These are phyloP conservation scores for Tolypocladium sp. DNA, from an alignment of 2,329 filamentous ascomycete genomes.

Conservation along the genomic window DNA sequence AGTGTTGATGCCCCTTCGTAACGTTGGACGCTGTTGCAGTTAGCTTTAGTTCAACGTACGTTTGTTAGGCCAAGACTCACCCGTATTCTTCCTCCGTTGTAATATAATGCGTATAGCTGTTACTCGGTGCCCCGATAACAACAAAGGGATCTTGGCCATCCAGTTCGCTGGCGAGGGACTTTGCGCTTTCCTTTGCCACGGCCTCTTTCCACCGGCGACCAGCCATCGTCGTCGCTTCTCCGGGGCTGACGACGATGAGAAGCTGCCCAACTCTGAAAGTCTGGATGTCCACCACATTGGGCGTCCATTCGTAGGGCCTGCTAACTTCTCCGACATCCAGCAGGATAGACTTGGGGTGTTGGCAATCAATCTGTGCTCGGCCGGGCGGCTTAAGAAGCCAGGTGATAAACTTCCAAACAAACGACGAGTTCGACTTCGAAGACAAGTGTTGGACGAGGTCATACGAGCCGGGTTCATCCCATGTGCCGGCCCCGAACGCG, in stretches of 20 bases:
- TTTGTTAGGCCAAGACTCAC: slow-evolving; percentile 13
- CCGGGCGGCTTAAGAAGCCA: slow-evolving; percentile 61
- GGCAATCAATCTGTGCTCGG: slow-evolving; percentile 61
- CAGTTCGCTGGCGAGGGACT: slow-evolving; percentile 30
- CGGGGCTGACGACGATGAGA: slow-evolving; percentile 74
- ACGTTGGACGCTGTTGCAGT: slow-evolving; percentile 53
- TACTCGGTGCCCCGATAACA: slow-evolving; percentile 77
- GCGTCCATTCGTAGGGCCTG: slow-evolving; percentile 72
- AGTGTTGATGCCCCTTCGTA: slow-evolving; percentile 89
- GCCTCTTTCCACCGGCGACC: slow-evolving; percentile 77
- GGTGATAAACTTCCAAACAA: slow-evolving; percentile 69
- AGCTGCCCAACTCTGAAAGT: slow-evolving; percentile 74
- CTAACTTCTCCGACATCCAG: slow-evolving; percentile 75
- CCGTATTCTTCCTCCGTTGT: slow-evolving; percentile 57
- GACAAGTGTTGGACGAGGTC: slow-evolving; percentile 83
- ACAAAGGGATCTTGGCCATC: slow-evolving; percentile 50
- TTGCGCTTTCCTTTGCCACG: slow-evolving; percentile 41
- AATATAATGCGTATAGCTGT: slow-evolving; percentile 78
- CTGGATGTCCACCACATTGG: slow-evolving; percentile 85
- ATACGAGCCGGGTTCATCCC: slow-evolving; percentile 78
- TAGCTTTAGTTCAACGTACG: background rate
- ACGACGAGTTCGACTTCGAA: slow-evolving; percentile 58
- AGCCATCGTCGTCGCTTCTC: slow-evolving; percentile 86
- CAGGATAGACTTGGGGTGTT: slow-evolving; percentile 73
- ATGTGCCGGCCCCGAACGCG: slow-evolving; percentile 83